Evolutionary conservation across 352 stramenopile species (phyloP).

Genomic region (Phytopythium chamaehyphon): DNA sequence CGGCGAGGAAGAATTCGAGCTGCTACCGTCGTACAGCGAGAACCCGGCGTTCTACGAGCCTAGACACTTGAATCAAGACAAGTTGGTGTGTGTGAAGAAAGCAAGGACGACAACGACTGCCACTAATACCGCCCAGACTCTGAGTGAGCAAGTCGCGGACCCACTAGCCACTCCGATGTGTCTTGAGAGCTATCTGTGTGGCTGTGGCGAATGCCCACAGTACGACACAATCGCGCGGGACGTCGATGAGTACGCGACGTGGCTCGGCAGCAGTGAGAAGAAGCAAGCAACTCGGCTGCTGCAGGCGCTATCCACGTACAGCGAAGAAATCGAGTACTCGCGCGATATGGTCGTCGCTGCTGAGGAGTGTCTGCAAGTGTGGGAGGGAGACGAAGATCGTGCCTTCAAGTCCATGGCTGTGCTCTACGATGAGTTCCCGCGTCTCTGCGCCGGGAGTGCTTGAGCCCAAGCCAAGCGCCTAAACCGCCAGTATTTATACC

Average conservation of each 20-base stretch:
- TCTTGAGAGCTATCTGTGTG: conserved; percentile 64
- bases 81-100: background rate
- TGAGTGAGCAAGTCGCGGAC: background rate
- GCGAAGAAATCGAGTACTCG: conserved; percentile 55
- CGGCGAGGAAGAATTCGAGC: conserved; percentile 5
- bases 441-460: conserved; percentile 31
- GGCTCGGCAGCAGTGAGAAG: conserved; percentile 20
- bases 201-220: conserved; percentile 56
- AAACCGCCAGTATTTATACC: background rate
- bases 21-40: background rate
- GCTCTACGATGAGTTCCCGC: conserved; percentile 58
- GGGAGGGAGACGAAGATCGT: conserved; percentile 58
- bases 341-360: conserved; percentile 59
- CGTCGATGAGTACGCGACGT: conserved; percentile 25
- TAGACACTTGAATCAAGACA: background rate
- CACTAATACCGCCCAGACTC: too few relatives aligned
- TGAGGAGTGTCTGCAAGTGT: conserved; percentile 60
- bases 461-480: background rate
- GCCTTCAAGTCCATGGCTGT: conserved; percentile 70
- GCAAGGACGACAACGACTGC: conserved; percentile 4
- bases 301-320: conserved; percentile 75
- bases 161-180: conserved; percentile 16
- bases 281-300: conserved; percentile 53
- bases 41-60: conserved; percentile 6
- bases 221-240: conserved; percentile 51